These are phyloP conservation scores for Tarenaya hassleriana DNA, from an alignment of 345 rosid species.

Conservation along the genomic window DNA sequence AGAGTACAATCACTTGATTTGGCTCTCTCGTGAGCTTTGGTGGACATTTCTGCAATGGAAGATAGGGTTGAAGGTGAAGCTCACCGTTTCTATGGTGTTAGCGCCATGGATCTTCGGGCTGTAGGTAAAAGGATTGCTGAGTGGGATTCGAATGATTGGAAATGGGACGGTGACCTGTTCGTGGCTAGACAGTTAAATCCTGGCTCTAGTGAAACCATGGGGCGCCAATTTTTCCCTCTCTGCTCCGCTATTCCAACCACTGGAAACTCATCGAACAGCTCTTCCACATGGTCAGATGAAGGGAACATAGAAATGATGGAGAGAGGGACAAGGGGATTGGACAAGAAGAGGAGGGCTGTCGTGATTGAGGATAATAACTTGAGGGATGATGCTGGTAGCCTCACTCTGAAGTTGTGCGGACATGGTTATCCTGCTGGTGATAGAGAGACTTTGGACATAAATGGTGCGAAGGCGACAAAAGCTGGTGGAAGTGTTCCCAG, in stretches of 20 bases:
- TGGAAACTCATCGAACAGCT: constrained; percentile 74
- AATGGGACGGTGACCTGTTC: constrained; percentile 98
- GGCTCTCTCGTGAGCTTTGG: constrained; percentile 27
- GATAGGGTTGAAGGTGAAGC: constrained; percentile 63
- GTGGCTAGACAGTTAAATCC: constrained; percentile 64
- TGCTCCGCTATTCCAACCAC: constrained; percentile 26
- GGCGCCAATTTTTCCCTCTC: constrained; percentile 55
- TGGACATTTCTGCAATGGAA: constrained; percentile 51
- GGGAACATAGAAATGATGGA: constrained; percentile 42
- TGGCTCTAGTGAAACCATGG: constrained; percentile 29
- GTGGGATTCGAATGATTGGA: constrained; percentile 95
- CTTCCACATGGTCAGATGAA: constrained; percentile 83
- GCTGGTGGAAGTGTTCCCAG: constrained; percentile 36
- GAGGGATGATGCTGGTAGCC: constrained; percentile 41
- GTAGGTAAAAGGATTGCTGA: constrained; percentile 64
- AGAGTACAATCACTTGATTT: constrained; percentile 20
- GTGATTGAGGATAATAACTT: constrained; percentile 46
- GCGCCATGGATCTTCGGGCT: constrained; percentile 38
- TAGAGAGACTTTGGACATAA: constrained; percentile 51
- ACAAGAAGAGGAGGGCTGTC: constrained; percentile 73
- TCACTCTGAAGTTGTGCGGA: constrained; percentile 70
- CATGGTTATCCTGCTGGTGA: constrained; percentile 47
- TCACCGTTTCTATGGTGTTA: constrained; percentile 48
- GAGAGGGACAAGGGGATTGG: constrained; percentile 46
- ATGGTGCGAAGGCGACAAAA: constrained; percentile 60